Evolutionary conservation across 306 rosid genomes (phyloP), one percentile per base, ranked within the genome.

Genomic region (Cercis canadensis): DNA sequence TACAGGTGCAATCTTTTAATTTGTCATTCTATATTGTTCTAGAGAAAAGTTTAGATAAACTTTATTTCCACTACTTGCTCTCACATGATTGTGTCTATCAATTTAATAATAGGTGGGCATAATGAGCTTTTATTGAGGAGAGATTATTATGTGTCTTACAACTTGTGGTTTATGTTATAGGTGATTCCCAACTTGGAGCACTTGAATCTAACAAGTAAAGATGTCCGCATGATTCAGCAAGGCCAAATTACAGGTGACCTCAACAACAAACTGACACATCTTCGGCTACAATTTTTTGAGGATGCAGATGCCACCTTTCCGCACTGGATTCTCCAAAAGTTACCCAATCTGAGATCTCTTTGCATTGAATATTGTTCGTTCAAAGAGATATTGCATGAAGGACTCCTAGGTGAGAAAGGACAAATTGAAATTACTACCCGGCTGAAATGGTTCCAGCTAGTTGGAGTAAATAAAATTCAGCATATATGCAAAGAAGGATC

Each of bases 401-500:
- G n/a, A n/a, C n/a, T n/a, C n/a, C n/a, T n/a, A n/a, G 29, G 11
- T 65, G 12, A 46, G 14, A 24, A 24, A 24, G 29, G 29, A 24
- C 29, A 24, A 24, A 24, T 1, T 24, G 13, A 45, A 8, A 12
- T 0, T 5, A 5, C 8, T 14, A 5, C 45, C 9, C 5, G 5
- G 5, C 43, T 49, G 14, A 15, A 65, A 32, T 9, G 2, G 11
- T 31, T 65, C 21, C 0, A 0, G 13, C 13, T 64, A 4, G 0
- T 0, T 0, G 0, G 1, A 6, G 45, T 66, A 16, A 6, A 46
- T 11, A 4, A 66, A 10, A 29, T 66, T 16, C 40, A 58, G 12
- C 45, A 58, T 34, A 33, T 58, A 6, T 58, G 64, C 34, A 14
- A 58, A 58, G 64, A 58, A 15, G 44, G 64, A 24, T 58, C 21